Conservation (phyloP, 2,329 filamentous ascomycete genomes). For the Aspergillus sergii region DNA sequence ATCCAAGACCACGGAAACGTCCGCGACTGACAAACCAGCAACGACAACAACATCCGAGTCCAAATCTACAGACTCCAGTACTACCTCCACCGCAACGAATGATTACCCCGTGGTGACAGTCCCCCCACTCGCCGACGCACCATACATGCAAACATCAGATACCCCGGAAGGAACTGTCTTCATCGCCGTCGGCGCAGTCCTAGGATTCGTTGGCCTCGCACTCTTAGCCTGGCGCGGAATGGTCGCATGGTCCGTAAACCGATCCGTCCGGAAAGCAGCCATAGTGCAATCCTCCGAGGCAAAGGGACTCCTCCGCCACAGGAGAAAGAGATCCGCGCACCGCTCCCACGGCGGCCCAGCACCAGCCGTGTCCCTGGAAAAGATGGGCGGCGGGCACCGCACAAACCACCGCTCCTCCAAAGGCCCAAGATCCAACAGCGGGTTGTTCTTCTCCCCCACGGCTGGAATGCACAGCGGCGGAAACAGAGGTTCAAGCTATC, state of each 20-base stretch:
- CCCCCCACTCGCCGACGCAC: conserved; percentile 79
- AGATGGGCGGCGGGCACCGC: conserved; percentile 41
- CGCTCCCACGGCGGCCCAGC: conserved; percentile 23
- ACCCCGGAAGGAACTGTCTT: conserved; percentile 94
- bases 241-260: conserved; percentile 87
- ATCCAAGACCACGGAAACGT: conserved; percentile 23
- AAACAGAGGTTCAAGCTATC: conserved; percentile 74
- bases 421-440: conserved; percentile 62
- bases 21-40: conserved; percentile 12
- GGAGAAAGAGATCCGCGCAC: conserved; percentile 39
- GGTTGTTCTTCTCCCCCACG: conserved; percentile 94
- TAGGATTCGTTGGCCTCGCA: conserved; percentile 80
- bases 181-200: conserved; percentile 85
- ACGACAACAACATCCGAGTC: conserved; percentile 29
- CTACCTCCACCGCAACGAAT: conserved; percentile 51
- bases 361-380: conserved; percentile 58
- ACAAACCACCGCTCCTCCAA: conserved; percentile 32
- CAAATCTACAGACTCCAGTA: conserved; percentile 19
- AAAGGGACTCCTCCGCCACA: conserved; percentile 63
- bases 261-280: conserved; percentile 85
- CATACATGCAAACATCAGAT: conserved; percentile 86
- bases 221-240: conserved; percentile 86
- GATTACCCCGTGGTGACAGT: conserved; percentile 71
- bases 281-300: conserved; percentile 71
- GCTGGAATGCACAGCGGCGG: conserved; percentile 59